phyloP scores from a whole-genome alignment of 129 eudicot species.

The Solidago caesia region DNA sequence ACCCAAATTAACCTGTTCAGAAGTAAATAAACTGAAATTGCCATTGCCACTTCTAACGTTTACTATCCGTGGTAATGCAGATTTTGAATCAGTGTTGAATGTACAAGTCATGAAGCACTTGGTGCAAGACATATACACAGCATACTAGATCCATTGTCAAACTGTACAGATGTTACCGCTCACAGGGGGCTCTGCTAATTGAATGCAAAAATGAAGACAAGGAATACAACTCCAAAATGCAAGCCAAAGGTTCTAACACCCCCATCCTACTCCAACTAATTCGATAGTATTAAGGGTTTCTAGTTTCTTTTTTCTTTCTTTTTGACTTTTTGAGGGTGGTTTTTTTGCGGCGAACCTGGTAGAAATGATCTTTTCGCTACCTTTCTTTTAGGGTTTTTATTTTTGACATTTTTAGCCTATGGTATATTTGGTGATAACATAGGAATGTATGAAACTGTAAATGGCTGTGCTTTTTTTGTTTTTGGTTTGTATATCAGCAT shows the following conservation, averaged over 20 bases:
- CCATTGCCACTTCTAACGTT: not conserved
- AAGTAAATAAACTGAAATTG: not conserved
- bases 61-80: conserved; percentile 10
- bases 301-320: not conserved
- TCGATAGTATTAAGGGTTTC: conserved; percentile 23
- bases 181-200: conserved; percentile 8
- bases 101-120: conserved; percentile 23
- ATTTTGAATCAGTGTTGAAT: conserved; percentile 1
- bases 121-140: conserved; percentile 10
- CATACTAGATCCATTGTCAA: conserved; percentile 20
- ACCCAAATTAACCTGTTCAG: not conserved
- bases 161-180: conserved; percentile 33
- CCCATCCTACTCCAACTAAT: not conserved
- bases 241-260: conserved; percentile 11
- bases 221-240: conserved; percentile 19
- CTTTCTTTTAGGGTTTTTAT: no score
- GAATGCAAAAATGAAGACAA: not conserved
- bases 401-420: conserved; percentile 11
- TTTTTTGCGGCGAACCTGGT: conserved; percentile 5
- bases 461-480: not conserved
- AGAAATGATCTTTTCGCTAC: not conserved
- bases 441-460: conserved; percentile 20
- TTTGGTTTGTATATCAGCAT: not conserved
- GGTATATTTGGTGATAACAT: conserved; percentile 11
- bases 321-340: not conserved